Conservation (phyloP, 306 rosid species). For the Calophaca sinica region DNA sequence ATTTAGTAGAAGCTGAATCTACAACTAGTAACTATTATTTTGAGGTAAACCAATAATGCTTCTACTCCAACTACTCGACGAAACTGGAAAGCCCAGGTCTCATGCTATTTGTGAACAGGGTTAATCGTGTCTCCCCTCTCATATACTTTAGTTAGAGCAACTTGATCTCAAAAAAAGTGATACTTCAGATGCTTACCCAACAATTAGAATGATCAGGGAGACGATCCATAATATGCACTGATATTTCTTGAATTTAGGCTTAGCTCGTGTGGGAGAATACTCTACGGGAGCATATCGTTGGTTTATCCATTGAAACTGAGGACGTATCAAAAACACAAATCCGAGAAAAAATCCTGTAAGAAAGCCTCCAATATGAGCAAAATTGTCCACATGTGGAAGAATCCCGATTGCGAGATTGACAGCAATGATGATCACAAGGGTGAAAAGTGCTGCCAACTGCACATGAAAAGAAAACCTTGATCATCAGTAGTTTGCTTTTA, state of each 20-base stretch:
- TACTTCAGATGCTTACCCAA: slow-evolving; percentile 66
- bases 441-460: slow-evolving; percentile 79
- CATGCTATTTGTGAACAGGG: slow-evolving; percentile 25
- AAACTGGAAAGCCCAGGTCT: not conserved
- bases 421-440: slow-evolving; percentile 78
- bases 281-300: slow-evolving; percentile 65
- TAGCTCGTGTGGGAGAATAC: slow-evolving; percentile 51
- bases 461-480: slow-evolving; percentile 34
- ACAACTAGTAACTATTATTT: not conserved
- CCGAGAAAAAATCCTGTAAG: slow-evolving; percentile 90
- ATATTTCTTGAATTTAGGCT: slow-evolving; percentile 78
- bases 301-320: slow-evolving; percentile 92
- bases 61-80: not conserved
- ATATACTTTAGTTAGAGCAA: slow-evolving; percentile 17
- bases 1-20: not conserved
- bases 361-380: slow-evolving; percentile 98
- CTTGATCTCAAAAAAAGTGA: slow-evolving; percentile 21
- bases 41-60: not conserved
- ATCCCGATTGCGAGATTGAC: slow-evolving; percentile 92
- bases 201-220: slow-evolving; percentile 74
- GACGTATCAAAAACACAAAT: slow-evolving; percentile 93
- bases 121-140: slow-evolving; percentile 6
- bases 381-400: slow-evolving; percentile 96
- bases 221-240: slow-evolving; percentile 84
- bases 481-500: slow-evolving; percentile 31